Evolutionary conservation across 2,329 filamentous ascomycete genomes (phyloP).

Genomic region (Penicillium sp.): DNA sequence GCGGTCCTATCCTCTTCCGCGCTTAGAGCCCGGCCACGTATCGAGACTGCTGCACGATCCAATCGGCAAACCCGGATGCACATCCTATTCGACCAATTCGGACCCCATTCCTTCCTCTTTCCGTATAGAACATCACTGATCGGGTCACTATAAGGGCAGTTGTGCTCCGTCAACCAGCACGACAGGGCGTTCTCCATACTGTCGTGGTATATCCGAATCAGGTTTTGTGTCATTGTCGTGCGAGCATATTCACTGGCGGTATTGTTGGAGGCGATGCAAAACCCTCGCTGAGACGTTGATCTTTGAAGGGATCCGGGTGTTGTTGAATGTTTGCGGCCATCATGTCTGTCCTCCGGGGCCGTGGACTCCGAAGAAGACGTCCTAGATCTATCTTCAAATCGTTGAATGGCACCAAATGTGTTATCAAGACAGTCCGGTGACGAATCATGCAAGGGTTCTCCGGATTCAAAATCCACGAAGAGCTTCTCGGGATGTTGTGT

Average conservation of each 20-base stretch:
- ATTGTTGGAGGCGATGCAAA: constrained; percentile 19
- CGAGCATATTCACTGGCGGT: constrained; percentile 34
- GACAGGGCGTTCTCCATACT: constrained; percentile 44
- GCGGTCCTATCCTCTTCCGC: constrained; percentile 36
- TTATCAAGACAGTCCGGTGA: neutral
- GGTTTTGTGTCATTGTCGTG: constrained; percentile 33
- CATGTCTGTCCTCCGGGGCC: neutral
- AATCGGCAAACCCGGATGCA: constrained; percentile 42
- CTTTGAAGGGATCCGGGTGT: neutral
- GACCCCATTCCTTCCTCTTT: constrained; percentile 31
- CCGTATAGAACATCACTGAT: constrained; percentile 11
- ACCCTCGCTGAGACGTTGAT: neutral
- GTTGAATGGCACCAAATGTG: neutral
- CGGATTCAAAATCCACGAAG: no score
- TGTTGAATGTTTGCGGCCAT: neutral
- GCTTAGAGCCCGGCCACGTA: constrained; percentile 36
- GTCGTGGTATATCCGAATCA: constrained; percentile 44
- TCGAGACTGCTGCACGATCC: constrained; percentile 35
- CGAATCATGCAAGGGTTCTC: neutral
- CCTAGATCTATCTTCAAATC: neutral
- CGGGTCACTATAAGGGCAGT: constrained; percentile 39
- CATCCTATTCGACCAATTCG: constrained; percentile 42
- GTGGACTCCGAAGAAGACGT: neutral
- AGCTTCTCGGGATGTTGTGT: neutral
- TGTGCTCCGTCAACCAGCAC: constrained; percentile 43